Conservation (phyloP, 441 rosid genomes). For the Pelargonium fulgidum region DNA sequence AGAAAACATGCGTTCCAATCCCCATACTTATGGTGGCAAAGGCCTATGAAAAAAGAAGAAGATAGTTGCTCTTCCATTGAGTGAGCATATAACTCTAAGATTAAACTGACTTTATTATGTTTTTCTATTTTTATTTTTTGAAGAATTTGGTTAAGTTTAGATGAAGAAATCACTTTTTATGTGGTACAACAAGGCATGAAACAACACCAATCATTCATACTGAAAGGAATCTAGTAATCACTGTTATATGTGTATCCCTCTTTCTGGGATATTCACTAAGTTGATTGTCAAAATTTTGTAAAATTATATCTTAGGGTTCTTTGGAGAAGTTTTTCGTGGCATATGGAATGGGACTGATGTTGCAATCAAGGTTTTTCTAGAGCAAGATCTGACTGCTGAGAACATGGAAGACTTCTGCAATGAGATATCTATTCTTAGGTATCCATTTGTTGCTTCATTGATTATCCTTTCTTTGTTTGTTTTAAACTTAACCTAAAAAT, state of each 20-base stretch:
- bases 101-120: no score
- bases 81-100: no score
- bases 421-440: constrained; percentile 97
- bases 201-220: neutral
- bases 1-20: no score
- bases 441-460: constrained; percentile 18
- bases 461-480: neutral
- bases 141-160: no score
- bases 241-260: neutral
- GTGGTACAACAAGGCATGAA: neutral
- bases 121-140: no score
- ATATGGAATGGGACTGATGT: constrained; percentile 98
- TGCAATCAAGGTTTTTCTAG: constrained; percentile 92
- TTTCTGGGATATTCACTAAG: neutral
- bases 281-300: constrained; percentile 6
- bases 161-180: no score
- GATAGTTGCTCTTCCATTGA: no score
- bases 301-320: constrained; percentile 50
- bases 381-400: constrained; percentile 94
- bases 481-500: neutral
- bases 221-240: neutral
- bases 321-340: constrained; percentile 97
- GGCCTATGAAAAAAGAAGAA: no score
- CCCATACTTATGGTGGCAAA: no score
- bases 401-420: constrained; percentile 99